phyloP scores from a whole-genome alignment of 139 green algal species.

The Tetradesmus obliquus region DNA sequence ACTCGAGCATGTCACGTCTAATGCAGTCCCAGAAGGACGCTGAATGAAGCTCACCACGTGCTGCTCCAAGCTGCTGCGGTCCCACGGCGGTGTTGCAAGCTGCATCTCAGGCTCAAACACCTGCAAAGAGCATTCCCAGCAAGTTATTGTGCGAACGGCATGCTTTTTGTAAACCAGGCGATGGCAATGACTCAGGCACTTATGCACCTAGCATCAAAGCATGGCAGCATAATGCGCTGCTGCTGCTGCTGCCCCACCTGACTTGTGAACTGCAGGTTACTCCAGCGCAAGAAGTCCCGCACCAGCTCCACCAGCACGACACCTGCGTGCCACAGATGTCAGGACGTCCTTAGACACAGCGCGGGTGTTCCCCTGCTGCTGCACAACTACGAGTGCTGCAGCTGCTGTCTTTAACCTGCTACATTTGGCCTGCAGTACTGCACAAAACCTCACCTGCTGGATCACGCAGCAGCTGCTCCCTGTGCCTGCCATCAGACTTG shows the following conservation, averaged over 20 bases:
- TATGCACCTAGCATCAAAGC: background rate
- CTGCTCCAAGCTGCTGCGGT: background rate
- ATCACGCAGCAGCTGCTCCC: conserved; percentile 15
- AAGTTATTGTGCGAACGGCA: background rate
- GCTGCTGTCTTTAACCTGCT: background rate
- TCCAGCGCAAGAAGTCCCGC: conserved; percentile 57
- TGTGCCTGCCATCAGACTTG: background rate
- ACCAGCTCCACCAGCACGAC: conserved; percentile 48
- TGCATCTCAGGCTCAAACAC: conserved; percentile 50
- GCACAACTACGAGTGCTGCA: background rate
- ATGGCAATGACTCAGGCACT: background rate
- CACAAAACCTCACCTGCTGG: background rate
- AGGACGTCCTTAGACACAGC: background rate
- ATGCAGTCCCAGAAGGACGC: background rate
- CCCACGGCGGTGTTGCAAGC: background rate
- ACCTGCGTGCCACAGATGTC: conserved; percentile 24
- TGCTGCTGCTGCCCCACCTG: conserved; percentile 42
- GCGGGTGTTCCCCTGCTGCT: background rate
- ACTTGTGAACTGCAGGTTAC: conserved; percentile 53
- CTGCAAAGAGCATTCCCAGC: background rate
- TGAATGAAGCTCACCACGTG: conserved; percentile 9
- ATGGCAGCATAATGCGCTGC: background rate
- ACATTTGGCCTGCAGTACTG: background rate
- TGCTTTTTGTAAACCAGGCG: background rate
- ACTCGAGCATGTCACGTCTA: background rate